Percentiles rank a stretch among this genome's conserved stretches.
Evolutionary conservation across 139 green algal genomes (phyloP).

Genomic region (Trebouxia sp.): DNA sequence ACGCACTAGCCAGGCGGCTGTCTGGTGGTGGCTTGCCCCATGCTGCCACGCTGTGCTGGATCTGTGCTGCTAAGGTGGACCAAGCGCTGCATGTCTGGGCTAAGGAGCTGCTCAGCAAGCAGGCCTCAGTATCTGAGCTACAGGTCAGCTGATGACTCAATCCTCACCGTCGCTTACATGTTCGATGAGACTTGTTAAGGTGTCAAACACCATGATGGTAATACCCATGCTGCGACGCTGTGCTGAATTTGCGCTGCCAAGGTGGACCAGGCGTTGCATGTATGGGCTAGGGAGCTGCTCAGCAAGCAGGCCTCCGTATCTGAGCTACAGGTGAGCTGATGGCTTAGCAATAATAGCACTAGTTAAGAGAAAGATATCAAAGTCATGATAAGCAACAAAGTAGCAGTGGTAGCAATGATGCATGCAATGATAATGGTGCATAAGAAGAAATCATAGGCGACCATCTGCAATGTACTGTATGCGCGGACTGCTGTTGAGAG

Average conservation of each 20-base stretch:
- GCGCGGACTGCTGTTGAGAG: too few relatives aligned
- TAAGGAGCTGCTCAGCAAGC: constrained; percentile 9
- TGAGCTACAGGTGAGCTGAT: constrained; percentile 50
- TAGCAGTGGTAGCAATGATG: too few relatives aligned
- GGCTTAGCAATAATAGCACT: too few relatives aligned
- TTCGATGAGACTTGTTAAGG: too few relatives aligned
- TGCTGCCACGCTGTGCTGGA: constrained; percentile 89
- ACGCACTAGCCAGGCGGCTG: constrained; percentile 72
- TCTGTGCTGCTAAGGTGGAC: constrained; percentile 90
- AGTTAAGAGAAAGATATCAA: too few relatives aligned
- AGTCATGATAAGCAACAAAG: too few relatives aligned
- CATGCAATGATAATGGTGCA: too few relatives aligned
- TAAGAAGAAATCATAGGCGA: too few relatives aligned
- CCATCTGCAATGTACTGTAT: too few relatives aligned
- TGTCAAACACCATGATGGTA: too few relatives aligned
- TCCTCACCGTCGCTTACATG: too few relatives aligned
- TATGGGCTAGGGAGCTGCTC: constrained; percentile 57
- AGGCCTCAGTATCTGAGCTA: constrained; percentile 35
- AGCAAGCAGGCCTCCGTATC: constrained; percentile 30
- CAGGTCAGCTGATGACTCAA: constrained; percentile 44
- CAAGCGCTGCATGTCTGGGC: constrained; percentile 78
- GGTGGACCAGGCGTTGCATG: constrained; percentile 80
- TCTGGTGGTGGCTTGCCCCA: constrained; percentile 68
- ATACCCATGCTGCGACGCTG: constrained; percentile 84
- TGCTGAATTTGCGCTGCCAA: constrained; percentile 91